Conservation (phyloP, 305 asterid species). For the Fraxinus albicans region DNA sequence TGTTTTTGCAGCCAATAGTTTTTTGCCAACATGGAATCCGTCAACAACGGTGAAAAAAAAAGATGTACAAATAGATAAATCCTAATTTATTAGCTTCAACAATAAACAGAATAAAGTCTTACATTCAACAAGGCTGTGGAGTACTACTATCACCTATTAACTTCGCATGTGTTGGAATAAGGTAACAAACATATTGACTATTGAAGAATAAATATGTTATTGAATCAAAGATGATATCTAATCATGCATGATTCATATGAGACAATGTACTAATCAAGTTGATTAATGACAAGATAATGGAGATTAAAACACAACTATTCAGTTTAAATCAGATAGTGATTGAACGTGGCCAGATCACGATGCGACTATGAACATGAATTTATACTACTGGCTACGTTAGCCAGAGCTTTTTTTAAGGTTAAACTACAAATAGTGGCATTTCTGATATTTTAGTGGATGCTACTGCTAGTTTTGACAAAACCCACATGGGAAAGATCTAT, state of each 20-base stretch:
- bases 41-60: no score
- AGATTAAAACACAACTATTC: neutral
- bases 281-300: neutral
- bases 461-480: neutral
- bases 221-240: conserved; percentile 14
- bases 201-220: no score
- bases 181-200: neutral
- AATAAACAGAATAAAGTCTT: neutral
- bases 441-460: neutral
- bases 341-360: conserved; percentile 14
- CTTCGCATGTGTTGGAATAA: neutral
- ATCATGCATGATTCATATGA: conserved; percentile 21
- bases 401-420: conserved; percentile 12
- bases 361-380: neutral
- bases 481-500: conserved; percentile 29
- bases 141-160: neutral
- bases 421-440: conserved; percentile 20
- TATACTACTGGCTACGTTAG: neutral
- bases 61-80: no score
- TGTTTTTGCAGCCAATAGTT: no score
- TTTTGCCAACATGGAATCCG: no score
- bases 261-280: neutral
- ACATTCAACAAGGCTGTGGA: neutral
- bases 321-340: neutral
- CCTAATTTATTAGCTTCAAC: neutral